phyloP scores from a whole-genome alignment of 2,329 filamentous ascomycete genomes.

The Trichoderma breve region DNA sequence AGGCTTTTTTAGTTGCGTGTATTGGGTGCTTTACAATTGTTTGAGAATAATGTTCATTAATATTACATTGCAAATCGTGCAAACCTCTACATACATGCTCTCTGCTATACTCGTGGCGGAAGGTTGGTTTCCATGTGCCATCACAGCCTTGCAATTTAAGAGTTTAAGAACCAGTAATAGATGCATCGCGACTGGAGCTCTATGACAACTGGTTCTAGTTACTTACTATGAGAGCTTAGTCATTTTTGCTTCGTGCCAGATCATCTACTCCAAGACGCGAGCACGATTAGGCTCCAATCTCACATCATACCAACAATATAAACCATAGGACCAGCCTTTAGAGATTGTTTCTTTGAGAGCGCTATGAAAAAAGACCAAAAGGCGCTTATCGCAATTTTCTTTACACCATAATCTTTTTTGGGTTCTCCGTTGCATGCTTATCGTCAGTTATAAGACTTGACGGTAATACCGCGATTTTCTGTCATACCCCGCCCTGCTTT shows the following conservation, averaged over 20 bases:
- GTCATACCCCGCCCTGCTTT: neutral
- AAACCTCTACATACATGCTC: neutral
- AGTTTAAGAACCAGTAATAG: neutral
- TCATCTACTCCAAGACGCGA: neutral
- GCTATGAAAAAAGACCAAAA: neutral
- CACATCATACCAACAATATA: neutral
- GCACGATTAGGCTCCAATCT: neutral
- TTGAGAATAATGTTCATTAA: neutral
- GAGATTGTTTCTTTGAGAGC: neutral
- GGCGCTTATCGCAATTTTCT: neutral
- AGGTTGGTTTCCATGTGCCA: neutral
- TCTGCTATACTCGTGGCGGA: neutral
- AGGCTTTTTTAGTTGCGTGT: neutral
- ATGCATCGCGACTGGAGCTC: neutral
- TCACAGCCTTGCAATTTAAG: neutral
- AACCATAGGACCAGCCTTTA: neutral
- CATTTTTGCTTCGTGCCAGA: neutral
- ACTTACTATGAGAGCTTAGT: neutral
- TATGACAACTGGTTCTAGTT: neutral
- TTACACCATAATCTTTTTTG: neutral
- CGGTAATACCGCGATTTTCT: neutral
- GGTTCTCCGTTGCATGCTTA: neutral
- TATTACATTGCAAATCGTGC: neutral
- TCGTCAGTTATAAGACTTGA: neutral
- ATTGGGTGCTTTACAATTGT: neutral